Percentiles rank a stretch among this genome's conserved stretches.
phyloP scores from a whole-genome alignment of 768 basidiomycete genomes.

The Hygrophorus russula region DNA sequence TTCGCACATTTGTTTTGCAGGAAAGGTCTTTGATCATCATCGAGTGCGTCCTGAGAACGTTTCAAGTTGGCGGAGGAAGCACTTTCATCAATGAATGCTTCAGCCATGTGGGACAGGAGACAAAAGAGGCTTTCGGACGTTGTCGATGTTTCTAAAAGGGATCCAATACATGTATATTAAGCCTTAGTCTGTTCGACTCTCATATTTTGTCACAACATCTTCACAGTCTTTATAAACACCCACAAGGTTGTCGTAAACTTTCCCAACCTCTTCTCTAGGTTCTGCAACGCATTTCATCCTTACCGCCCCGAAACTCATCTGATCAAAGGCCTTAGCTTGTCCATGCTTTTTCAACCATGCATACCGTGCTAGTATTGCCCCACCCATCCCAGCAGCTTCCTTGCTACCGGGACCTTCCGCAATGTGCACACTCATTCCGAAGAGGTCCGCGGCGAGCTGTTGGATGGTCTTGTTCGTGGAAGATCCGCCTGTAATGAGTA shows the following conservation, averaged over 20 bases:
- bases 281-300: slow-evolving; percentile 52
- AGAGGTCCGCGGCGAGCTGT: slow-evolving; percentile 70
- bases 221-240: slow-evolving; percentile 47
- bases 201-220: slow-evolving; percentile 27
- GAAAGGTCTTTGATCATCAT: too few relatives aligned
- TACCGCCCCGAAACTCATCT: slow-evolving; percentile 45
- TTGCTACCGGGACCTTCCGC: slow-evolving; percentile 37
- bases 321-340: slow-evolving; percentile 25
- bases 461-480: slow-evolving; percentile 63
- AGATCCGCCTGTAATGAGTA: slow-evolving; percentile 73
- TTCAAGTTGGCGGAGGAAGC: too few relatives aligned
- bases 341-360: slow-evolving; percentile 53
- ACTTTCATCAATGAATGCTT: too few relatives aligned
- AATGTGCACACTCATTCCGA: slow-evolving; percentile 64
- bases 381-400: slow-evolving; percentile 65
- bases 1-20: too few relatives aligned
- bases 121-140: too few relatives aligned
- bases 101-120: too few relatives aligned
- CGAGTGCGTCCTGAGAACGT: too few relatives aligned
- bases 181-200: too few relatives aligned
- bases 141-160: too few relatives aligned
- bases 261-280: slow-evolving; percentile 32
- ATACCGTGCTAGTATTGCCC: slow-evolving; percentile 60
- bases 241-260: slow-evolving; percentile 45
- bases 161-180: too few relatives aligned